Evolutionary conservation across 108 stramenopile genomes (phyloP).

Genomic region (Schizochytrium sp.): DNA sequence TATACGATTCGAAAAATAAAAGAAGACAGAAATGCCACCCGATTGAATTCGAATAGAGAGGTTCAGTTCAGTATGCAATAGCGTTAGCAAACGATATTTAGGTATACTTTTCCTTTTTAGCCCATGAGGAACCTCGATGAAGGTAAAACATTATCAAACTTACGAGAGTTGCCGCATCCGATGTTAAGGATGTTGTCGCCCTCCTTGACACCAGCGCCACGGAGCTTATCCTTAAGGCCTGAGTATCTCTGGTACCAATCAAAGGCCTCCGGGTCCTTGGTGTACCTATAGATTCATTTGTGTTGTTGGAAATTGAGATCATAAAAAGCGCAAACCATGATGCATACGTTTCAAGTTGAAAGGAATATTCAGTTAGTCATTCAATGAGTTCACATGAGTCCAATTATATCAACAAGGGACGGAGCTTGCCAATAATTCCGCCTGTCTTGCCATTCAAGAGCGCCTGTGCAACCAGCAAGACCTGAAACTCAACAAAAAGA

Average conservation of each 20-base stretch:
- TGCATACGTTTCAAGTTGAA: neutral
- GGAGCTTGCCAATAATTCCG: too few relatives aligned
- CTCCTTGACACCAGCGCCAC: slow-evolving; percentile 73
- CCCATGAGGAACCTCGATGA: neutral
- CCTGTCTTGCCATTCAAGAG: too few relatives aligned
- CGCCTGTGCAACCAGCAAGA: too few relatives aligned
- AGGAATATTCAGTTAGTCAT: neutral
- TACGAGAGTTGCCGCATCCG: slow-evolving; percentile 77
- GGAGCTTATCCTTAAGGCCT: slow-evolving; percentile 72
- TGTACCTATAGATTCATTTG: slow-evolving; percentile 24
- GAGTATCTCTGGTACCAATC: slow-evolving; percentile 82
- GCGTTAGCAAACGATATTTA: too few relatives aligned
- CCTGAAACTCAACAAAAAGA: too few relatives aligned
- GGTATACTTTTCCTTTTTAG: neutral
- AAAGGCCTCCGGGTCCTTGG: slow-evolving; percentile 82
- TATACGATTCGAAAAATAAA: slow-evolving; percentile 18
- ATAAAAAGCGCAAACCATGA: neutral
- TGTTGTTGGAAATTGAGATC: neutral
- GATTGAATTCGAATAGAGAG: too few relatives aligned
- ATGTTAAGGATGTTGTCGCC: slow-evolving; percentile 78
- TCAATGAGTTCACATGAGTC: too few relatives aligned
- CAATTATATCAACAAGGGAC: too few relatives aligned
- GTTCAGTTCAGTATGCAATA: too few relatives aligned
- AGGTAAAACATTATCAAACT: slow-evolving; percentile 76
- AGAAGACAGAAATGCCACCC: neutral